Base-by-base conservation (phyloP, 2,329 filamentous ascomycete genomes). In the Raffaelea albimanens region DNA sequence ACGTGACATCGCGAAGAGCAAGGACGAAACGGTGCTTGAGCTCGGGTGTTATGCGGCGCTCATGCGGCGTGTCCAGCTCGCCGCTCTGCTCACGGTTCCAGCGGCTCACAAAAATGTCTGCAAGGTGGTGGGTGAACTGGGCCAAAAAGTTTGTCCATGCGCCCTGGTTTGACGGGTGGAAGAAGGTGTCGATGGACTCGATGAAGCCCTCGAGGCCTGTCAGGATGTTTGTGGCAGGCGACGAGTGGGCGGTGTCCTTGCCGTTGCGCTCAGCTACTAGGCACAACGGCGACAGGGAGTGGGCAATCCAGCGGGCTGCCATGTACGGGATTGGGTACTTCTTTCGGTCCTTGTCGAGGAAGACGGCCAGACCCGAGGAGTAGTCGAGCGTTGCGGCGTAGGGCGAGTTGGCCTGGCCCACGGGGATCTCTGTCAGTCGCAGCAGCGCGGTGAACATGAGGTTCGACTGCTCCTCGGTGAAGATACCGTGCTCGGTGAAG, bases 131-230 rank as follows among this genome's bases (percentile, higher is more conserved):
- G 5, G 93, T 87, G 46, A 98, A 73, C 64, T 97, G 91, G 3
- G 89, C 85, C 40, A 98, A 70, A 54, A 91, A 85, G 58, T 82
- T 88, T 2, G 91, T 95, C 93, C 93, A 98, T 14, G 72, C 72
- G 14, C 93, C 93, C 45, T 91, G 87, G 63, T 98, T 98, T 2
- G 93, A 98, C 2, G 93, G 93, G 59, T 98, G 93, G 72, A 96
- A 98, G 65, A 98, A 98, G 1, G 93, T 98, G 64, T 98, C 93
- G 42, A 97, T 85, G 3, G 90, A 93, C 63, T 97, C 86, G 56
- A 98, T 85, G 45, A 98, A 72, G 1, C 87, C 91, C 63, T 98
- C 91, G 5, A 98, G 75, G 54, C 86, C 87, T 31, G 84, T 80
- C 57, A 98, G 67, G 40, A 95, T 80, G 1, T 90, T 97, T 47